Base-by-base conservation (phyloP, 2,329 filamentous ascomycete species). In the Aspergillus phoenicis region DNA sequence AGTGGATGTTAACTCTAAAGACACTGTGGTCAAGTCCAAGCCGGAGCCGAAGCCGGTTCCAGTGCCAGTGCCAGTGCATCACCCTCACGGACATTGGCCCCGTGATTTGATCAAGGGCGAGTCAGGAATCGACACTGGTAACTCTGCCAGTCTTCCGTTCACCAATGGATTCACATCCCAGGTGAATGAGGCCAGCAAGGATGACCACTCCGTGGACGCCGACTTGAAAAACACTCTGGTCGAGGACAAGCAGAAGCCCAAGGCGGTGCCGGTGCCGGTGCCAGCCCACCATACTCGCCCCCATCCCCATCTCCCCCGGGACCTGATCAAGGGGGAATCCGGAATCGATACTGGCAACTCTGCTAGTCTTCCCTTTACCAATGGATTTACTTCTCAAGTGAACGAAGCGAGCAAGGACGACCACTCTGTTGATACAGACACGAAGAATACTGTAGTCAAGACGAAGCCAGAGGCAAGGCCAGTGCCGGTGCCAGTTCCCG, bases 81-180 rank as follows among this genome's bases (percentile, higher is more conserved):
- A 47, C 17, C 8, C 38, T 6, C 8, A 30, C 28, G 38, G 22
- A 20, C 39, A n/a, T 20, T 17, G n/a, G n/a, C 39, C 36, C 26
- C n/a, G 24, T 8, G 17, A 65, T 5, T 61, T 62, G 1, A 59
- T 71, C 15, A 67, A 64, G 22, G 69, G 70, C 1, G 67, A 67
- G 5, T 64, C 65, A 6, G 70, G 67, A 20, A 60, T 67, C 17
- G 58, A 57, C 13, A 62, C 62, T 15, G 66, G 66, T 5, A 65
- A 64, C 47, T 63, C 62, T 26, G 63, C 56, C 2, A 57, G n/a
- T 1, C 57, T 66, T 0, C 66, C 64, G 3, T 33, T 54, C 10
- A 49, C 54, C 15, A 64, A 62, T 4, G 6, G 17, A 5, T 57
- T 55, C 26, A 28, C 26, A 3, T 58, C 33, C 1, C n/a, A 24